Conservation (phyloP, 352 stramenopile genomes). For the Salisapilia sapeloensis region DNA sequence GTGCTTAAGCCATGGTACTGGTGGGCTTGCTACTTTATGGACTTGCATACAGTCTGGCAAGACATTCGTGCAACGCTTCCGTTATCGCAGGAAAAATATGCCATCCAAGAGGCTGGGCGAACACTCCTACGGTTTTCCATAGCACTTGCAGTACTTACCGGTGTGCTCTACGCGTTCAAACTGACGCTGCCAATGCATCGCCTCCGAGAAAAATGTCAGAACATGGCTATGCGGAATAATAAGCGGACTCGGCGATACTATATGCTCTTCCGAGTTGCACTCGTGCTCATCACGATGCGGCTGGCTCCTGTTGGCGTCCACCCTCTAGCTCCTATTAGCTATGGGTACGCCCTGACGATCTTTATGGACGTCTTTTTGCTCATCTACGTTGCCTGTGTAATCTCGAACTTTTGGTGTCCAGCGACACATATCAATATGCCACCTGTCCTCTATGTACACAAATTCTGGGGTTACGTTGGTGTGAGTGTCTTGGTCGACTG, state of each 20-base stretch:
- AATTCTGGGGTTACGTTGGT: constrained; percentile 55
- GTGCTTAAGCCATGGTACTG: constrained; percentile 82
- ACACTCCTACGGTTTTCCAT: constrained; percentile 38
- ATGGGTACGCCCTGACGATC: constrained; percentile 58
- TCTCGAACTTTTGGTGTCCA: constrained; percentile 68
- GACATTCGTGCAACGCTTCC: constrained; percentile 65
- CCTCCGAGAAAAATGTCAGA: constrained; percentile 40
- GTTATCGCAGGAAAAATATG: constrained; percentile 46
- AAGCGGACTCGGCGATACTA: constrained; percentile 26
- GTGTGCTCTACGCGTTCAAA: constrained; percentile 37
- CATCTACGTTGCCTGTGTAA: constrained; percentile 50
- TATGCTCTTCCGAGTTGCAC: constrained; percentile 28
- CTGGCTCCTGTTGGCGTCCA: constrained; percentile 46
- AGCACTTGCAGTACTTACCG: constrained; percentile 38
- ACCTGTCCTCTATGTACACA: constrained; percentile 43
- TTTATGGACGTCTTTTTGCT: constrained; percentile 68
- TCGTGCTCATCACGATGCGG: constrained; percentile 35
- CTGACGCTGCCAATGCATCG: constrained; percentile 36
- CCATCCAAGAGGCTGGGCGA: constrained; percentile 42
- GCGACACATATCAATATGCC: constrained; percentile 34
- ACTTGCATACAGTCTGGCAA: constrained; percentile 71
- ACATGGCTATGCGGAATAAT: constrained; percentile 34
- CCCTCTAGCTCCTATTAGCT: constrained; percentile 47
- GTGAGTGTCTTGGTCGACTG: constrained; percentile 24
- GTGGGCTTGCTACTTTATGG: constrained; percentile 69